Base-by-base conservation (phyloP, 2,329 filamentous ascomycete genomes). In the Orbilia javanica region DNA sequence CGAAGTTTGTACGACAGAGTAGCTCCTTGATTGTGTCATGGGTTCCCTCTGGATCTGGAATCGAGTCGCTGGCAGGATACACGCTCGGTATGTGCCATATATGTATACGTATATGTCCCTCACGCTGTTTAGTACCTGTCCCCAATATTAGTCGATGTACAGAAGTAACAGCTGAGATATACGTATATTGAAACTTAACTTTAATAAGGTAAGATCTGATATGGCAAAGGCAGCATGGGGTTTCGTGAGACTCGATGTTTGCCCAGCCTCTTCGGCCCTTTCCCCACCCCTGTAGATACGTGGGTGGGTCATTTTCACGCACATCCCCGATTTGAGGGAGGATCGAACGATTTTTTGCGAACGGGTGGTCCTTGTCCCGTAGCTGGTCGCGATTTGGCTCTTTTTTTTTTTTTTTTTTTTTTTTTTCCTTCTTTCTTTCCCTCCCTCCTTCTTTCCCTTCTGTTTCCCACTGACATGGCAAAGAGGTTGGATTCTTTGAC, bases 281-380 rank as follows among this genome's bases (percentile, higher is more conserved):
- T 13, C 8, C 39, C 39, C 42, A 27, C 62, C 62, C 62, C 29
- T 64, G 60, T 27, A 53, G 25, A 53, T 18, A 31, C 25, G 46
- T 67, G 63, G 46, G 63, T 67, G 63, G 63, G 48, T 53, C 63
- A 4, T 18, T 22, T 48, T 42, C 34, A 52, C 63, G 63, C 63
- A 67, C 31, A 67, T 67, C 63, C 63, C 63, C 63, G 63, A 67
- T 53, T 67, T 55, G 63, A 53, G 63, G 52, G 46, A 50, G 63
- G 63, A 67, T 67, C 63, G 63, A 55, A 53, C 6, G n/a, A 55
- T 39, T 67, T 18, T 53, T 53, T 53, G 46, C 62, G 62, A 65
- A 65, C 46, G 44, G 11, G 44, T 27, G 18, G 62, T 29, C 62
- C 62, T 66, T 66, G 62, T 52, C 63, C 63, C 63, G 63, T 67